Base-by-base conservation (phyloP, 192 early-diverging fungal species). In the Allomyces macrogynus region DNA sequence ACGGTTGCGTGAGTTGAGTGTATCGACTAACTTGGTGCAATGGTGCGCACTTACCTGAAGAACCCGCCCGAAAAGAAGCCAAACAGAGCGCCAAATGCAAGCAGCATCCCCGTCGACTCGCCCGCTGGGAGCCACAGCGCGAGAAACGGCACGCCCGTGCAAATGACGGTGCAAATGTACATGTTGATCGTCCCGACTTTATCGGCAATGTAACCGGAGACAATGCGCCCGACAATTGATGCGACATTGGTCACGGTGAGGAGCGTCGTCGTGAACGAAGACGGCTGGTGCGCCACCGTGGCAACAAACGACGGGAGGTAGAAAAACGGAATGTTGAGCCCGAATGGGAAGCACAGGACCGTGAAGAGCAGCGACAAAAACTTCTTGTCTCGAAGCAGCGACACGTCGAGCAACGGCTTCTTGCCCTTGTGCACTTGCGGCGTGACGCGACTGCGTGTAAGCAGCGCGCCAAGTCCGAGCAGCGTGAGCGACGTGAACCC, bases 401-500 rank as follows among this genome's bases (percentile, higher is more conserved):
- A 57, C 12, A 57, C 3, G 49, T 57, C 49, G 16, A 57, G 16
- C 12, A 57, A n/a, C 16, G 49, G 49, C 49, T n/a, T 14, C 20
- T 57, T 57, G 5, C 16, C 16, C 49, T 20, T 14, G 49, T 57
- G 49, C 9, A n/a, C 20, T 57, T 57, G 16, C 32, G 32, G 32
- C 32, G 32, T 40, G 32, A 40, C 32, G 32, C 32, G 32, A 40
- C 32, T 40, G 7, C 32, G 32, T 16, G 49, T n/a, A 3, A 57
- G 49, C 49, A n/a, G 16, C 16, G 20, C 49, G 16, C 16, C 49
- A 5, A 57, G 49, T 0, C 16, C 20, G 16, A 57, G 49, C 49
- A 57, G 49, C 49, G 42, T 68, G 43, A 69, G 62, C 61, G 66
- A 54, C 27, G 77, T 72, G n/a, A 81, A 69, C 2, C 78, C 77